Evolutionary conservation across 2,329 filamentous ascomycete genomes (phyloP).

Genomic region (Pseudogymnoascus sp.): DNA sequence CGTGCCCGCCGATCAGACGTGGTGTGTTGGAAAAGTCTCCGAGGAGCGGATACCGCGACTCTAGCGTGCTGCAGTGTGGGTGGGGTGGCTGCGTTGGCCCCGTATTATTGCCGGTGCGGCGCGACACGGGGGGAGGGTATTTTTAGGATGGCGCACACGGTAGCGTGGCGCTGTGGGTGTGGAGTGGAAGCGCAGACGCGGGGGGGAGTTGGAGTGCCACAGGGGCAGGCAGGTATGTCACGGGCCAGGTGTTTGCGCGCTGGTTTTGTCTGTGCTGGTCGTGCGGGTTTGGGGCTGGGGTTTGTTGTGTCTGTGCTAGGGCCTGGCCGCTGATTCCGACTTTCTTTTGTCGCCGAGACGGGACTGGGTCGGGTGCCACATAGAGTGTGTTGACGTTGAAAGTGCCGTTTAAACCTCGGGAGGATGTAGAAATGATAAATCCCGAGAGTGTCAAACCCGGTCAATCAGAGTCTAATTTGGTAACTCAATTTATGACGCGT

Average conservation of each 20-base stretch:
- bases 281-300: background rate
- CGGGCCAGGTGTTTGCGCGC: background rate
- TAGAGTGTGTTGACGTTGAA: background rate
- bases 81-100: background rate
- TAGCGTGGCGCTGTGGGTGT: background rate
- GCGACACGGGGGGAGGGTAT: background rate
- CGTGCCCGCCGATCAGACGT: background rate
- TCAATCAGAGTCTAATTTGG: background rate
- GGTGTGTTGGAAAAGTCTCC: background rate
- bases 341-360: background rate
- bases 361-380: background rate
- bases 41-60: background rate
- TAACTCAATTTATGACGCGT: background rate
- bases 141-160: background rate
- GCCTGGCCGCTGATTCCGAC: background rate
- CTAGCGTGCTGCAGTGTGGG: background rate
- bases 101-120: background rate
- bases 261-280: background rate
- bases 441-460: background rate
- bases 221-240: background rate
- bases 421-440: background rate
- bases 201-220: background rate
- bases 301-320: background rate
- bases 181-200: background rate
- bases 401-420: background rate